Evolutionary conservation across 2,329 filamentous ascomycete genomes (phyloP), one percentile per base, ranked within the genome.

Genomic region (Clonostachys rhizophaga): DNA sequence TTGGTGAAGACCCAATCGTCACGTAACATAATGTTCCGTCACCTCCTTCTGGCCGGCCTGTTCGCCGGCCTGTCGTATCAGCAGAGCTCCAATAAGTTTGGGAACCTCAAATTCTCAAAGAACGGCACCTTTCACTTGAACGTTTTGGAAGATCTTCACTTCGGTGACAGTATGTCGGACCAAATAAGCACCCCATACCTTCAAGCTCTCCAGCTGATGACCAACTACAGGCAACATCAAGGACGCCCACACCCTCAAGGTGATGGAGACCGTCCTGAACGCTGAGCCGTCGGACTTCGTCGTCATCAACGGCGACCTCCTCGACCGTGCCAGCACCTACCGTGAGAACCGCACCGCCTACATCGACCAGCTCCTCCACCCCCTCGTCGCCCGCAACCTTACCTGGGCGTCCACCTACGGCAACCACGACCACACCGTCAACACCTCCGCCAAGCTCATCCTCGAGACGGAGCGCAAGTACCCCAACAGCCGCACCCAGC

Each of bases 141-240:
- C 2, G 73, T 89, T 11, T 86, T 90, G 50, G 76, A 80, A 30
- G 86, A 90, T 54, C 63, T 89, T 7, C 86, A 90, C 58, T 86
- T 86, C 58, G 86, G 84, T 10, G 86, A 90, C 62, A 76, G 80
- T 80, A 63, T 53, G 66, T 60, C 59, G 3, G 18, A 17, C 18
- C 11, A 18, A 13, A 13, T 6, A 16, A 3, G 24, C 3, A 30
- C 4, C 3, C 24, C 24, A 6, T 5, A 55, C 51, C 43, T 43
- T 5, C 10, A 9, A 13, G 73, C 69, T 75, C 55, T 68, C 72
- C 5, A 70, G 67, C 58, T 63, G 68, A 34, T 52, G 58, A 18
- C 79, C 69, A 61, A 0, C 68, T 71, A 6, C 66, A 69, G 75
- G 79, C 50, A 85, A 89, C 59, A 57, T 70, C 49, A 78, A 79